These are phyloP conservation scores for Akebia trifoliata DNA, from an alignment of 164 flowering plant species.

Conservation along the genomic window DNA sequence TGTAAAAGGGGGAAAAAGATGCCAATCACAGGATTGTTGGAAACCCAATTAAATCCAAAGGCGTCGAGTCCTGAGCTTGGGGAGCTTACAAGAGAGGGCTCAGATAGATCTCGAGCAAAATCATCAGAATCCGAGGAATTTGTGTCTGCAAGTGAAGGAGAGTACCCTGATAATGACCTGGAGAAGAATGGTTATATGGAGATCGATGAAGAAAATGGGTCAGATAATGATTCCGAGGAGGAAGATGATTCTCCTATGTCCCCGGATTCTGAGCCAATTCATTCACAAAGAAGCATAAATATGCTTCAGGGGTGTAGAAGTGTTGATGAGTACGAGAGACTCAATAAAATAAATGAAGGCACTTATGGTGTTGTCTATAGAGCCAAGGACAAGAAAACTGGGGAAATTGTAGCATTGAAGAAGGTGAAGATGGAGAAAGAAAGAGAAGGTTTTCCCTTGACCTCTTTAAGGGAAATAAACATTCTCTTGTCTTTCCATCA, in stretches of 20 bases:
- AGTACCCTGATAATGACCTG: slow-evolving; percentile 28
- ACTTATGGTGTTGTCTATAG: slow-evolving; percentile 96
- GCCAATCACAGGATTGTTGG: too few relatives aligned
- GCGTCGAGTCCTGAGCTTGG: slow-evolving; percentile 48
- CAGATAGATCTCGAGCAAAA: slow-evolving; percentile 32
- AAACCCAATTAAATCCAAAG: too few relatives aligned
- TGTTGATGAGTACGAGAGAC: slow-evolving; percentile 89
- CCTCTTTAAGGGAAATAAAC: slow-evolving; percentile 91
- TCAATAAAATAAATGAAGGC: slow-evolving; percentile 93
- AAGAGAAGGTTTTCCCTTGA: slow-evolving; percentile 94
- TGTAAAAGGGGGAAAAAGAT: slow-evolving; percentile 42
- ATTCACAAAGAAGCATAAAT: slow-evolving; percentile 64
- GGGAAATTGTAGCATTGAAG: slow-evolving; percentile 92
- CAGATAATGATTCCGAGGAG: slow-evolving; percentile 38
- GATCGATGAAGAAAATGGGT: slow-evolving; percentile 34
- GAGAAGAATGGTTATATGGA: slow-evolving; percentile 52
- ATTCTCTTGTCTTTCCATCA: slow-evolving; percentile 93
- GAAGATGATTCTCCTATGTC: slow-evolving; percentile 30
- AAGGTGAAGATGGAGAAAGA: slow-evolving; percentile 99
- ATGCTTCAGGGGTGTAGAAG: slow-evolving; percentile 98
- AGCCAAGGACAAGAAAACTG: slow-evolving; percentile 84
- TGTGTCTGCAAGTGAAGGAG: slow-evolving; percentile 45
- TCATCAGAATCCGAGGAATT: slow-evolving; percentile 55
- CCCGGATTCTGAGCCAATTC: slow-evolving; percentile 45
- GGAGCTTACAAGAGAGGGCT: slow-evolving; percentile 44